Base-by-base conservation (phyloP, 2,329 filamentous ascomycete genomes). In the Fusarium praegraminearum region DNA sequence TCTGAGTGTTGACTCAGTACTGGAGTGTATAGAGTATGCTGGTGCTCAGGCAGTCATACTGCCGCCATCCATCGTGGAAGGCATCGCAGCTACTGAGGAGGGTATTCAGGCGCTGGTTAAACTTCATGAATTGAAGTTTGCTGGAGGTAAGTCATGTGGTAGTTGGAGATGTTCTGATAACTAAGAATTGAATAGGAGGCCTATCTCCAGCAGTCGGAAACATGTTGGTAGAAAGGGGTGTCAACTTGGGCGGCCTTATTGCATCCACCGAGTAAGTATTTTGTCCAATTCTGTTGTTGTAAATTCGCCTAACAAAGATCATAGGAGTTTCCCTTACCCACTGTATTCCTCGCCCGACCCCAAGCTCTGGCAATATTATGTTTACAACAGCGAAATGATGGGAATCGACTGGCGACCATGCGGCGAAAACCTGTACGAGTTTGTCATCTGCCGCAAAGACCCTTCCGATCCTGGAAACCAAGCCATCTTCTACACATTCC, bases 251-350 rank as follows among this genome's bases (percentile, higher is more conserved):
- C 16, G 64, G 45, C 12, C 2, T 45, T 0, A 64, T 64, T 26
- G 40, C 26, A 30, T 64, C 61, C 0, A 64, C 61, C 0, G 61
- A 64, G 61, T 63, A 28, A 47, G 57, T 4, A 18, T 10, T 3
- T 7, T 3, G 1, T 2, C 0, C 3, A 1, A 0, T 1, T 5
- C 0, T 3, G 1, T 1, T 8, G 1, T 1, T 5, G 1, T 1
- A 4, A 1, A 3, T 8, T 15, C 12, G 3, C 2, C 58, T 62
- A 22, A 62, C 7, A 2, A 1, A 1, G 3, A 1, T 13, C 3
- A 3, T 1, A 15, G 57, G 61, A 4, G n/a, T 36, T 64, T 45
- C 2, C 59, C 61, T 0, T 41, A 40, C 3, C 11, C 44, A 0
- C 8, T 32, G 0, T 49, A 50, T 6, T 12, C 7, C 2, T 51